These are phyloP conservation scores for Tulasnella sp. DNA, from an alignment of 768 basidiomycete species.

Conservation along the genomic window DNA sequence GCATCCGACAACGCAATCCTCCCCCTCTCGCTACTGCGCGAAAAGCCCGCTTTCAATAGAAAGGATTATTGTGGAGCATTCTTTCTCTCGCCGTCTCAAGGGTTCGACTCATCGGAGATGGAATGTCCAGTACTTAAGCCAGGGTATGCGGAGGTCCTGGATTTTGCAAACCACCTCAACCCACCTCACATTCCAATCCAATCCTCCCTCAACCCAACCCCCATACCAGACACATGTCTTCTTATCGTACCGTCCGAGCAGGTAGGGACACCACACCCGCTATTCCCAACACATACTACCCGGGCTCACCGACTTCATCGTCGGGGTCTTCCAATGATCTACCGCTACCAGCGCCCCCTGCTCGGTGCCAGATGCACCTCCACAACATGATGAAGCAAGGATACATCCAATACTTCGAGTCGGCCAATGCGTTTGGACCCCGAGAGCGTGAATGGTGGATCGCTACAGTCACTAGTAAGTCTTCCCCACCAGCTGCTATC, in stretches of 20 bases:
- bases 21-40: too few relatives aligned
- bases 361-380: constrained; percentile 3
- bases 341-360: neutral
- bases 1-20: too few relatives aligned
- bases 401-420: neutral
- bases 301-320: neutral
- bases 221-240: neutral
- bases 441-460: neutral
- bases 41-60: too few relatives aligned
- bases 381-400: constrained; percentile 4
- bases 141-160: too few relatives aligned
- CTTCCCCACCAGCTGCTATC: neutral
- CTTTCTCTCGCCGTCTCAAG: too few relatives aligned
- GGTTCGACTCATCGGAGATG: too few relatives aligned
- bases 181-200: too few relatives aligned
- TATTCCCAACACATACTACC: neutral
- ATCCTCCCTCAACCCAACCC: neutral
- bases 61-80: too few relatives aligned
- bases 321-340: neutral
- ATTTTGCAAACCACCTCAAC: too few relatives aligned
- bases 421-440: neutral
- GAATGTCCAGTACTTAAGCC: too few relatives aligned
- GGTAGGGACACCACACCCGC: too few relatives aligned
- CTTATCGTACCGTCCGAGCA: neutral
- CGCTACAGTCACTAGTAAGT: neutral